Conservation (phyloP, 805 yeast genomes). For the Sugiyamaella qingdaonensis region DNA sequence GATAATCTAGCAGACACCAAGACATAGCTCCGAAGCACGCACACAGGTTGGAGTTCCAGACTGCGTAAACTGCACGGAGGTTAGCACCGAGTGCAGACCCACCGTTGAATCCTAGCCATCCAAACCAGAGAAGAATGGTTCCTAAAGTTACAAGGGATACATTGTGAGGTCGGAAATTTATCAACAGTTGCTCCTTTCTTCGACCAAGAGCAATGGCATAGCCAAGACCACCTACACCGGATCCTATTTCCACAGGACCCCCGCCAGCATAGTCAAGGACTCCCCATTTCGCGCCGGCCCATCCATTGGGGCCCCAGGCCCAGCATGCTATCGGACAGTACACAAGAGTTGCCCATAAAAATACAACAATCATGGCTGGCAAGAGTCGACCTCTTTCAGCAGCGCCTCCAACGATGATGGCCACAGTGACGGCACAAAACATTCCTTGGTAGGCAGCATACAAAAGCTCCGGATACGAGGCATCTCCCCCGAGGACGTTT, state of each 20-base stretch:
- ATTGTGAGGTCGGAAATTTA: constrained; percentile 92
- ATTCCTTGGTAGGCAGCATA: constrained; percentile 86
- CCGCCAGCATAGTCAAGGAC: constrained; percentile 97
- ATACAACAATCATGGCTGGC: constrained; percentile 77
- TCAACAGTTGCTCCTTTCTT: constrained; percentile 67
- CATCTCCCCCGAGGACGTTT: constrained; percentile 51
- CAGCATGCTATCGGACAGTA: constrained; percentile 94
- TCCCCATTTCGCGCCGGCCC: constrained; percentile 85
- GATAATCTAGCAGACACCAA: constrained; percentile 87
- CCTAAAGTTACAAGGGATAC: constrained; percentile 89
- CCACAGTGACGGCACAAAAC: constrained; percentile 87
- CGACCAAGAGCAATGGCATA: constrained; percentile 49
- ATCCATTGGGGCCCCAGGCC: constrained; percentile 91
- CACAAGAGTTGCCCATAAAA: constrained; percentile 86
- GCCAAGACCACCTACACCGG: constrained; percentile 89
- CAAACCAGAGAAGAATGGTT: constrained; percentile 82
- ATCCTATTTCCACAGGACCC: constrained; percentile 90
- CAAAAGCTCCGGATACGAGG: constrained; percentile 72
- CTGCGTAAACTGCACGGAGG: constrained; percentile 78
- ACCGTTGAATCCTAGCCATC: constrained; percentile 96
- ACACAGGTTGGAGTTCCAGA: constrained; percentile 85
- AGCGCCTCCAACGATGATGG: constrained; percentile 86
- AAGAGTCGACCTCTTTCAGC: constrained; percentile 90
- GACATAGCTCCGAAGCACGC: constrained; percentile 89
- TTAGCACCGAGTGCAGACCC: constrained; percentile 82